Evolutionary conservation across 805 yeast genomes (phyloP), one percentile per base, ranked within the genome.

Genomic region (Candida namnaoensis): DNA sequence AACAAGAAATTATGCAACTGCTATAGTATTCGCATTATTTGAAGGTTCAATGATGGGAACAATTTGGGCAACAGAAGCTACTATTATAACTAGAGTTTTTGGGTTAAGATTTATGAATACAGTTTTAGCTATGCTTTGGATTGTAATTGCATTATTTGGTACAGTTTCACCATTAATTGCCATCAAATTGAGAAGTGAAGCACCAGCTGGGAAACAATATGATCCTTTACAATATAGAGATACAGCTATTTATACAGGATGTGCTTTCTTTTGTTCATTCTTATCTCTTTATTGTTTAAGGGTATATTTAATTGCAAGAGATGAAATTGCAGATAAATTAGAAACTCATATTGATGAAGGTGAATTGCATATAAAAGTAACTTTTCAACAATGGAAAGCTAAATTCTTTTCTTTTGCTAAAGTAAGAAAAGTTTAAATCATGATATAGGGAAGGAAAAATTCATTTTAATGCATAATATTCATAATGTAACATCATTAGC

Each of bases 111-210:
- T 72, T 47, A 56, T 75, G 53, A 70, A 71, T 40, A 66, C 72
- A 24, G 51, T 69, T 0, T 62, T 67, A 44, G 70, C 74, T 14
- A 62, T 74, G 71, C 50, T 71, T 8, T 77, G 82, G 81, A 50
- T 68, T 13, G 60, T 68, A 33, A 50, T 68, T 33, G 82, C 78
- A 7, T 42, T 60, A 1, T 60, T 72, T 32, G 74, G 75, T 1
- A 54, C 74, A 24, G 71, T 65, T 3, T 69, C 82, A 5, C 82
- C 82, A 1, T 66, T 76, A 27, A 68, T 78, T 40, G 83, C 82
- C 6, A 61, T 74, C 11, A 57, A 67, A 4, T 60, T 77, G 39
- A 74, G 71, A 39, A 35, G 47, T 4, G 38, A 38, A 30, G 15
- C 34, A 23, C 30, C 42, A 27, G 46, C 50, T 24, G 66, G 63